phyloP scores from a whole-genome alignment of 129 eudicot genomes.

The Tagetes erecta region DNA sequence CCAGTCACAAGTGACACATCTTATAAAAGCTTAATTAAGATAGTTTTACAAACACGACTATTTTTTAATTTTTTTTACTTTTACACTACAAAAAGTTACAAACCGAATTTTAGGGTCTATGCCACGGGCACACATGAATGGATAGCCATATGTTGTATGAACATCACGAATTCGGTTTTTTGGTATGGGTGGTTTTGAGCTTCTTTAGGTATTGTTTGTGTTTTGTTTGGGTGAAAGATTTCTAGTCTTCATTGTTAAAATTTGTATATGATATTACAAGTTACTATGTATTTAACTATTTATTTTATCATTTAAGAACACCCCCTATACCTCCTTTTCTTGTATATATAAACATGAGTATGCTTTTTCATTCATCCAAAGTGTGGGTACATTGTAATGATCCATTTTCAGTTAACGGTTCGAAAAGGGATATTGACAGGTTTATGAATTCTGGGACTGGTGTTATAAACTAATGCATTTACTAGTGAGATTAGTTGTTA shows the following conservation, averaged over 20 bases:
- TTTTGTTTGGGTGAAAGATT: slow-evolving; percentile 9
- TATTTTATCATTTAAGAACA: background rate
- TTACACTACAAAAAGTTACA: background rate
- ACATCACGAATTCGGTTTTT: background rate
- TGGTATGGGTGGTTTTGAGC: background rate
- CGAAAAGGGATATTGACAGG: too few relatives aligned
- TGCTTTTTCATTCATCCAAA: background rate
- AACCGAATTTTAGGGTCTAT: background rate
- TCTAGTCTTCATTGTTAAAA: background rate
- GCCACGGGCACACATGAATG: background rate
- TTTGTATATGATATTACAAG: slow-evolving; percentile 12
- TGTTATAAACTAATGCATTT: too few relatives aligned
- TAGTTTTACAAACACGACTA: background rate
- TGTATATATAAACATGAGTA: background rate
- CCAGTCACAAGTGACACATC: background rate
- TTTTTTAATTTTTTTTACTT: background rate
- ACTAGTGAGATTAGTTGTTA: too few relatives aligned
- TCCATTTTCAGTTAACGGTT: too few relatives aligned
- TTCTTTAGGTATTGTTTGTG: background rate
- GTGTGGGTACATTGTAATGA: background rate
- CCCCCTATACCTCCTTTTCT: background rate
- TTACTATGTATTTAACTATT: background rate
- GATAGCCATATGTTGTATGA: background rate
- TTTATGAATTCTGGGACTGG: too few relatives aligned
- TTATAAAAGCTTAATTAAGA: background rate